A percentile compares a stretch with the other conserved stretches of the same genome.
These are phyloP conservation scores for Sanghuangporus sanghuang DNA, from an alignment of 1,284 basidiomycete genomes.

Conservation along the genomic window DNA sequence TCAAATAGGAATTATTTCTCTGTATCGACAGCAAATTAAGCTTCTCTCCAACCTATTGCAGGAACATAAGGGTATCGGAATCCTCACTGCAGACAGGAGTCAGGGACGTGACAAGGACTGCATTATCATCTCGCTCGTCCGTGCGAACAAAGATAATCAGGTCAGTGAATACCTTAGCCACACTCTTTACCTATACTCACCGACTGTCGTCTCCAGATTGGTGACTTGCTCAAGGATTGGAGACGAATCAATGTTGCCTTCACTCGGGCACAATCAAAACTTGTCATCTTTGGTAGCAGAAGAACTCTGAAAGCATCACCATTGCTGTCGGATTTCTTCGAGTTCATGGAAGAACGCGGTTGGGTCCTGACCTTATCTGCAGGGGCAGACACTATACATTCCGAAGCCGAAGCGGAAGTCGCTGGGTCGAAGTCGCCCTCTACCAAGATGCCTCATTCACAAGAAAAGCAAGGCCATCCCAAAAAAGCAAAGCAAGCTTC, in stretches of 20 bases:
- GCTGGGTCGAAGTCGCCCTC: background rate
- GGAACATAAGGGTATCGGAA: conserved; percentile 61
- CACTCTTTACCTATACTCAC: background rate
- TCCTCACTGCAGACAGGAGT: conserved; percentile 91
- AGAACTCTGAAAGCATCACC: conserved; percentile 61
- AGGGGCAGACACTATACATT: conserved; percentile 51
- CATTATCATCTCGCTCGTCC: conserved; percentile 89
- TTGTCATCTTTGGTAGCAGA: conserved; percentile 86
- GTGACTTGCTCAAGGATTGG: conserved; percentile 93
- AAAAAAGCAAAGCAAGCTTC: conserved; percentile 11
- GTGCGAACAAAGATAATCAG: conserved; percentile 73
- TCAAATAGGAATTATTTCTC: conserved; percentile 85
- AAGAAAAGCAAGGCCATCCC: background rate
- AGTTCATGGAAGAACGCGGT: conserved; percentile 58
- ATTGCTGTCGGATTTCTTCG: conserved; percentile 68
- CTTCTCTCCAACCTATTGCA: conserved; percentile 60
- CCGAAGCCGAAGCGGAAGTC: too few relatives aligned
- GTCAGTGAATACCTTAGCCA: conserved; percentile 33
- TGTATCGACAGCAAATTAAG: conserved; percentile 96
- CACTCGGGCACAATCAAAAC: conserved; percentile 86
- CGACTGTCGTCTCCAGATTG: conserved; percentile 47
- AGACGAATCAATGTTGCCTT: conserved; percentile 95
- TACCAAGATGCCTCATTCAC: background rate
- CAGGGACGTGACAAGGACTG: conserved; percentile 97
- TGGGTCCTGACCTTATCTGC: conserved; percentile 66